Percentiles rank a stretch among this genome's conserved stretches.
phyloP scores from a whole-genome alignment of 2,329 filamentous ascomycete genomes.

The Paecilomyces sp. region DNA sequence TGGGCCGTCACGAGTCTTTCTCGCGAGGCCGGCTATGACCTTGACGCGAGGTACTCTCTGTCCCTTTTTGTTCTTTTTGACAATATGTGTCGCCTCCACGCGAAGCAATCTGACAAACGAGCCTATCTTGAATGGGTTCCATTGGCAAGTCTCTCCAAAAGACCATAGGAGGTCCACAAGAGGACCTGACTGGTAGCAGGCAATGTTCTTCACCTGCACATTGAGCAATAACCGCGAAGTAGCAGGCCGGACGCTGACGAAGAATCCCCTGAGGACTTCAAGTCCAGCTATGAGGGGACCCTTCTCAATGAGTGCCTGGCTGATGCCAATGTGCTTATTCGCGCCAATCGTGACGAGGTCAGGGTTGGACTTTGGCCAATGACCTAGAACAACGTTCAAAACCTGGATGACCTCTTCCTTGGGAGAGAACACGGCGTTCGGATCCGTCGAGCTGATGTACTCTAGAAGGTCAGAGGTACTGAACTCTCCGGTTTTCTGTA shows the following conservation, averaged over 20 bases:
- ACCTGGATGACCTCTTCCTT: conserved; percentile 50
- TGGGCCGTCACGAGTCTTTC: conserved; percentile 24
- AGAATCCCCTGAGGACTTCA: conserved; percentile 54
- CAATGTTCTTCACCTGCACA: conserved; percentile 54
- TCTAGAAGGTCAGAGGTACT: conserved; percentile 36
- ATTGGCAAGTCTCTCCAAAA: conserved; percentile 15
- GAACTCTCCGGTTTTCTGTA: conserved; percentile 27
- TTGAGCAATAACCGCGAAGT: conserved; percentile 54
- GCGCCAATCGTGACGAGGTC: conserved; percentile 41
- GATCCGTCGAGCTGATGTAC: conserved; percentile 32
- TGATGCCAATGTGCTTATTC: conserved; percentile 47
- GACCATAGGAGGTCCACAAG: conserved; percentile 31
- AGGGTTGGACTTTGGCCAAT: conserved; percentile 36
- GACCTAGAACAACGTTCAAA: conserved; percentile 51
- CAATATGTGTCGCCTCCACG: conserved; percentile 34
- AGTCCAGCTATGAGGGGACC: conserved; percentile 45
- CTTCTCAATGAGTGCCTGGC: conserved; percentile 21
- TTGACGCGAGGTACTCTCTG: conserved; percentile 29
- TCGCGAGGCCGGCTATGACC: conserved; percentile 40
- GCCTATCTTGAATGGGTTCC: not conserved
- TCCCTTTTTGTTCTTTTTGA: conserved; percentile 24
- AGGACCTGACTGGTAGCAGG: conserved; percentile 47
- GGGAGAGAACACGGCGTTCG: conserved; percentile 29
- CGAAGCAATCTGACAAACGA: conserved; percentile 33
- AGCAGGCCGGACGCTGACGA: conserved; percentile 53